Percentiles rank a stretch among this genome's conserved stretches.
phyloP scores from a whole-genome alignment of 73 alveolate genomes.

The Tetrahymena borealis region DNA sequence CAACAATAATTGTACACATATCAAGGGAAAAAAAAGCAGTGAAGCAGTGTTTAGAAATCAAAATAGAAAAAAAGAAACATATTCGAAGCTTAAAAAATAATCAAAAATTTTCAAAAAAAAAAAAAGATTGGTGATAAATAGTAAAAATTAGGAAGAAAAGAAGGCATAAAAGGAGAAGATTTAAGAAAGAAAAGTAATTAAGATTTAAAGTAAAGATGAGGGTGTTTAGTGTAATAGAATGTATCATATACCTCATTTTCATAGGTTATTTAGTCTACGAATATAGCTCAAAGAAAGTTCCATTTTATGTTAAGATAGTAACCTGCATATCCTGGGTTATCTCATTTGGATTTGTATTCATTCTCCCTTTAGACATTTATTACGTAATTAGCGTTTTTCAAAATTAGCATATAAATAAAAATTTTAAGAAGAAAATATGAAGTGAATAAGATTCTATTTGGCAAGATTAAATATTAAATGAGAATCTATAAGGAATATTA shows the following conservation, averaged over 20 bases:
- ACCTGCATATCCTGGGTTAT: slow-evolving; percentile 33
- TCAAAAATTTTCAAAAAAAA: background rate
- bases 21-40: background rate
- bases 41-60: background rate
- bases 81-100: background rate
- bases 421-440: background rate
- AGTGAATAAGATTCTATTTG: too few relatives aligned
- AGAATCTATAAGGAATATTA: too few relatives aligned
- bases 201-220: background rate
- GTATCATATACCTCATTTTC: background rate
- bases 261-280: slow-evolving; percentile 23
- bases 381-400: background rate
- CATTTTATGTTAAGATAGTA: slow-evolving; percentile 5
- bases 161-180: background rate
- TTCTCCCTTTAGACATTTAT: slow-evolving; percentile 37
- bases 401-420: background rate
- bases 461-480: too few relatives aligned
- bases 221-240: slow-evolving; percentile 7
- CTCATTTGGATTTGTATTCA: slow-evolving; percentile 37
- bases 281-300: slow-evolving; percentile 7
- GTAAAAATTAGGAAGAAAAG: background rate
- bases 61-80: background rate
- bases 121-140: background rate
- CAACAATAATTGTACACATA: background rate
- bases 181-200: background rate